phyloP scores from a whole-genome alignment of 2,329 filamentous ascomycete species.

The Fusarium udum region DNA sequence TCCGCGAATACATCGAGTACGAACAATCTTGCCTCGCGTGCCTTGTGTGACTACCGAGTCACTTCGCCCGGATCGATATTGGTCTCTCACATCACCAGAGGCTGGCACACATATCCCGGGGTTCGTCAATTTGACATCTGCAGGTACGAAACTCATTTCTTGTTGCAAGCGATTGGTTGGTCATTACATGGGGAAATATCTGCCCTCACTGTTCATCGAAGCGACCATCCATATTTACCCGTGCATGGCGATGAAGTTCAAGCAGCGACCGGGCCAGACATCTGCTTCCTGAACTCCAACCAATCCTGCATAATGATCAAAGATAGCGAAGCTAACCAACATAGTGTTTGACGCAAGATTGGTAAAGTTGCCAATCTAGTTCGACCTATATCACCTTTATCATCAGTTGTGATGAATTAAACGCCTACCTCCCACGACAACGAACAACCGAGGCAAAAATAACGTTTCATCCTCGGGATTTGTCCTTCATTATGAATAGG shows the following conservation, averaged over 20 bases:
- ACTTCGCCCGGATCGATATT: not conserved
- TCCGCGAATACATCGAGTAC: conserved; percentile 19
- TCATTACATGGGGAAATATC: not conserved
- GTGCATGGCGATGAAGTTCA: not conserved
- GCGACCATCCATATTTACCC: not conserved
- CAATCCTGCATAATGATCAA: not conserved
- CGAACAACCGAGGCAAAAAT: not conserved
- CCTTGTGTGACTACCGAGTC: conserved; percentile 10
- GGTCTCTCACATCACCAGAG: conserved; percentile 14
- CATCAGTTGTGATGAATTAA: conserved; percentile 37
- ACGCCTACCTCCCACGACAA: conserved; percentile 1
- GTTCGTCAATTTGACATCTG: conserved; percentile 4
- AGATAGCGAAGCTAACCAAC: conserved; percentile 11
- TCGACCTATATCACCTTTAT: not conserved
- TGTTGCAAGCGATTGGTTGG: not conserved
- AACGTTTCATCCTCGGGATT: not conserved
- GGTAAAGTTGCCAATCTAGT: conserved; percentile 21
- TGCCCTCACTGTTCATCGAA: not conserved
- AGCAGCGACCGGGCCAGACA: not conserved
- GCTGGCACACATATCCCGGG: not conserved
- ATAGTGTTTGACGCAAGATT: conserved; percentile 23
- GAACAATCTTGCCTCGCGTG: conserved; percentile 10
- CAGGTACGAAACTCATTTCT: conserved; percentile 31
- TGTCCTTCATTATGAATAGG: conserved; percentile 70
- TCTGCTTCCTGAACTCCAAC: not conserved